Conservation (phyloP, 208 protist species). For the Leishmania mexicana region DNA sequence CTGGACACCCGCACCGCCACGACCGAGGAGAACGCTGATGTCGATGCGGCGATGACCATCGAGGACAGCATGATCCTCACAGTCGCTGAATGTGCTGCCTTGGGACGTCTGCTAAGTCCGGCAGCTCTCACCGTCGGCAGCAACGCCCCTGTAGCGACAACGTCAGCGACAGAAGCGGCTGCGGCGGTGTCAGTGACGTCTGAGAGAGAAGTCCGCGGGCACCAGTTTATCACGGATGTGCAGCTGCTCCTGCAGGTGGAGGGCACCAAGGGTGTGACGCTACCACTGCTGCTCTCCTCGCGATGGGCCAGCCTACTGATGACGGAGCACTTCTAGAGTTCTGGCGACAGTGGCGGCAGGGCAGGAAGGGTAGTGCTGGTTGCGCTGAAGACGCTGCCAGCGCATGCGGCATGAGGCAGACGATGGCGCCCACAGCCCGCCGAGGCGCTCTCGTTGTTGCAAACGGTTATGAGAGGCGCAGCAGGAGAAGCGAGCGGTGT, state of each 20-base stretch:
- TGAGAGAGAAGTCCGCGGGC: neutral
- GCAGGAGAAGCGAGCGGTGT: neutral
- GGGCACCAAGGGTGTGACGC: slow-evolving; percentile 38
- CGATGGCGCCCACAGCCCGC: neutral
- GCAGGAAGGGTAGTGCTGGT: neutral
- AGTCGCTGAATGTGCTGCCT: slow-evolving; percentile 10
- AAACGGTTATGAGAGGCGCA: neutral
- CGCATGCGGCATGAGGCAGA: neutral
- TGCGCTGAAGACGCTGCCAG: neutral
- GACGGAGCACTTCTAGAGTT: slow-evolving; percentile 32
- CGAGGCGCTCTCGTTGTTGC: neutral
- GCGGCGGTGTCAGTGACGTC: neutral
- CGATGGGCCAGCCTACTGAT: slow-evolving; percentile 67
- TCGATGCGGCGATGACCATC: slow-evolving; percentile 13
- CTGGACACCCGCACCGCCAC: neutral
- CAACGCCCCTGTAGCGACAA: neutral
- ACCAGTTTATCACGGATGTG: slow-evolving; percentile 29
- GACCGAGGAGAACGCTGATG: neutral
- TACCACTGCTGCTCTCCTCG: slow-evolving; percentile 68
- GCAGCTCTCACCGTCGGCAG: neutral
- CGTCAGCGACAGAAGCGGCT: neutral
- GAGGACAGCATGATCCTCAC: slow-evolving; percentile 34
- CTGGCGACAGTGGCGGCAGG: neutral
- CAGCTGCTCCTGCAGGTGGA: slow-evolving; percentile 70
- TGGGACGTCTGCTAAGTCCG: slow-evolving; percentile 17